A percentile compares a stretch with the other conserved stretches of the same genome.
Conservation (phyloP, 1,284 basidiomycete species). For the Porodaedalea pini region DNA sequence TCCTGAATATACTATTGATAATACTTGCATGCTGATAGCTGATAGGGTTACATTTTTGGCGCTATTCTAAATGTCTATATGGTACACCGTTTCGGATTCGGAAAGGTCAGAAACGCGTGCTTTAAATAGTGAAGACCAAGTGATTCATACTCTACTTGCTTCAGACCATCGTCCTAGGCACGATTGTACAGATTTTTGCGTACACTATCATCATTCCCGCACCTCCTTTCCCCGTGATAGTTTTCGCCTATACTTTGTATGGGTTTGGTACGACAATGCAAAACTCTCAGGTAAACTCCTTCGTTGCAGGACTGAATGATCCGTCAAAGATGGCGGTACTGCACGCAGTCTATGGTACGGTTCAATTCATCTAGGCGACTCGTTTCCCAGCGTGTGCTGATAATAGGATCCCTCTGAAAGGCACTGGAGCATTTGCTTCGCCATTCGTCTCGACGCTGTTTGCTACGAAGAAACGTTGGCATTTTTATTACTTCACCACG, state of each 20-base stretch:
- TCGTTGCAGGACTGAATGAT: conserved; percentile 45
- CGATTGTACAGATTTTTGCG: conserved; percentile 36
- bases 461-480: conserved; percentile 47
- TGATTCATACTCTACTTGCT: conserved; percentile 34
- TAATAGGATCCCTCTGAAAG: conserved; percentile 36
- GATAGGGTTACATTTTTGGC: conserved; percentile 49
- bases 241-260: conserved; percentile 53
- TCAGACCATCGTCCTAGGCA: conserved; percentile 30
- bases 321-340: conserved; percentile 59
- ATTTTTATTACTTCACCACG: conserved; percentile 60
- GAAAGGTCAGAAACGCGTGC: conserved; percentile 37
- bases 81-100: conserved; percentile 54
- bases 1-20: not conserved
- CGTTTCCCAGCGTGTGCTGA: too few species aligned
- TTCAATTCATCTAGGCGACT: not conserved
- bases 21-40: not conserved
- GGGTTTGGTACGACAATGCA: conserved; percentile 60
- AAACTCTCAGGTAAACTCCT: conserved; percentile 58
- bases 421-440: conserved; percentile 61
- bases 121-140: conserved; percentile 18
- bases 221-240: conserved; percentile 61
- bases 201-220: conserved; percentile 53
- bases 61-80: conserved; percentile 51
- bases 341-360: conserved; percentile 51
- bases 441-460: conserved; percentile 72